Conservation (phyloP, 495 filamentous ascomycete genomes). For the Annulohypoxylon stygium region DNA sequence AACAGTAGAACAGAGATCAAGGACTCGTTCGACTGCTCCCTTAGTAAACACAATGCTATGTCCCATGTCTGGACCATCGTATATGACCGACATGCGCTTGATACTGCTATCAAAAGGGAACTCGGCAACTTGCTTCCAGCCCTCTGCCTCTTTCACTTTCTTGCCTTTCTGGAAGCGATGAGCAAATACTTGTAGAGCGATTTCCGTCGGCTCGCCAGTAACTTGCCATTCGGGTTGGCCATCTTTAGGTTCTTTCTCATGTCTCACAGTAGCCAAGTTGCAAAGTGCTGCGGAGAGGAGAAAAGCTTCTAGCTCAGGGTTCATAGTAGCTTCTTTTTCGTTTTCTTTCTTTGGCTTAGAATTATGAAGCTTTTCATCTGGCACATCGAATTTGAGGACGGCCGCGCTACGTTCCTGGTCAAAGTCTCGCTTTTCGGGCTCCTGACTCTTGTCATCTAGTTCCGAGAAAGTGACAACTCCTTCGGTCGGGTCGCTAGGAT, state of each 20-base stretch:
- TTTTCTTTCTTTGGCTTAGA: constrained; percentile 42
- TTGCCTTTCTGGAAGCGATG: constrained; percentile 75
- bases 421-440: constrained; percentile 58
- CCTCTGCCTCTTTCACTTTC: constrained; percentile 62
- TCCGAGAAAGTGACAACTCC: constrained; percentile 64
- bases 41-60: constrained; percentile 77
- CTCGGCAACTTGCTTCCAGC: constrained; percentile 76
- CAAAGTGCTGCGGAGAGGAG: constrained; percentile 79
- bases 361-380: constrained; percentile 58
- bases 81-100: constrained; percentile 88
- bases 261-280: constrained; percentile 79
- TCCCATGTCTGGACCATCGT: constrained; percentile 54
- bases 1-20: constrained; percentile 77
- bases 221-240: constrained; percentile 70
- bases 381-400: constrained; percentile 67
- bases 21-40: constrained; percentile 82
- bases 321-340: constrained; percentile 53
- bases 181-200: constrained; percentile 83
- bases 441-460: constrained; percentile 37
- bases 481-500: constrained; percentile 69
- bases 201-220: constrained; percentile 85
- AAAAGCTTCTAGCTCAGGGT: constrained; percentile 70
- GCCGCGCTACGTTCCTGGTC: constrained; percentile 66
- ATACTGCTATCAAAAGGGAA: constrained; percentile 86
- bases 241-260: constrained; percentile 57